Conservation (phyloP, 108 stramenopile species). For the Pseudonitzschia multistriata region DNA sequence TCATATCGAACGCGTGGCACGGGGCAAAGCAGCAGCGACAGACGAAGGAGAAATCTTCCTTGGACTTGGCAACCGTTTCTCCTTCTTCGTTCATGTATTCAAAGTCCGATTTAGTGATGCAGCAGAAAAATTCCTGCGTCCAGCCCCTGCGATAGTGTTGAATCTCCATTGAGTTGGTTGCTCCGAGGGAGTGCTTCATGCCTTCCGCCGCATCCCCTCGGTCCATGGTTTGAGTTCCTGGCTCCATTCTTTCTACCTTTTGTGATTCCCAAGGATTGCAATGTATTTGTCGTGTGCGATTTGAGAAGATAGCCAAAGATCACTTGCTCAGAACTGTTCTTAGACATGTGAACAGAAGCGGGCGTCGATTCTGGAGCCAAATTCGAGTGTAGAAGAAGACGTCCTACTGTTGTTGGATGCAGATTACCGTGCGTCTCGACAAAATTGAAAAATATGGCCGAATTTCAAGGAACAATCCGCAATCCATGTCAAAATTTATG, state of each 20-base stretch:
- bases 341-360: too few species aligned
- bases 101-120: slow-evolving; percentile 62
- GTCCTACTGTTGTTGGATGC: background rate
- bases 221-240: background rate
- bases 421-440: background rate
- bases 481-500: too few species aligned
- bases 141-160: slow-evolving; percentile 56
- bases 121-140: slow-evolving; percentile 53
- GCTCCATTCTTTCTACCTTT: background rate
- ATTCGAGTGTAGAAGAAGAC: too few species aligned
- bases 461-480: background rate
- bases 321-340: background rate
- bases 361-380: too few species aligned
- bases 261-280: background rate
- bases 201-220: background rate
- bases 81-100: slow-evolving; percentile 37
- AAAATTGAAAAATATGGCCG: background rate
- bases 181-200: slow-evolving; percentile 12
- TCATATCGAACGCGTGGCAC: slow-evolving; percentile 55
- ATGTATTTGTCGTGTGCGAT: background rate
- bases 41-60: slow-evolving; percentile 60
- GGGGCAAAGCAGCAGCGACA: slow-evolving; percentile 62
- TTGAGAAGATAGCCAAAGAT: background rate
- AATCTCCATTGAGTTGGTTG: slow-evolving; percentile 40
- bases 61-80: slow-evolving; percentile 50